These are phyloP conservation scores for Boechera divaricarpa DNA, from an alignment of 345 rosid species.

Conservation along the genomic window DNA sequence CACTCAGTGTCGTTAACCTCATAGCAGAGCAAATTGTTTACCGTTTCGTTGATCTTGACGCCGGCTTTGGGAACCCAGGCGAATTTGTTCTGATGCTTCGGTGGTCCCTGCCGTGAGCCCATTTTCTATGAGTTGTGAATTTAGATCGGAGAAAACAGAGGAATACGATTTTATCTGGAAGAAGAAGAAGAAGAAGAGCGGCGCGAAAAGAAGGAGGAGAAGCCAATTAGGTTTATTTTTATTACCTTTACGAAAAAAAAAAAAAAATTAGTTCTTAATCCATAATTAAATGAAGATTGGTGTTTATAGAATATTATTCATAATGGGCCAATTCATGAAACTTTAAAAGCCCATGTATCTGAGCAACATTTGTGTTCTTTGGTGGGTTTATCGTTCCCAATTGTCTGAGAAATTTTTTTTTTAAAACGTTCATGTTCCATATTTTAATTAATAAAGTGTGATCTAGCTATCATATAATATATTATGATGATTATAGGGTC, in stretches of 20 bases:
- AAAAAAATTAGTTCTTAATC: not conserved
- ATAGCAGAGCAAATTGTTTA: constrained; percentile 23
- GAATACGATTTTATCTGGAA: not conserved
- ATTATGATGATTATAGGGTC: not conserved
- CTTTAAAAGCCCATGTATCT: not conserved
- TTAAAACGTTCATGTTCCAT: not conserved
- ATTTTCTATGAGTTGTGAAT: constrained; percentile 44
- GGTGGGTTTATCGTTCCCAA: not conserved
- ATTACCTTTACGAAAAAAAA: not conserved
- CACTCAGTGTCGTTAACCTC: not conserved
- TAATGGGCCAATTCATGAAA: not conserved
- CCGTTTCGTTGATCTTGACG: constrained; percentile 82
- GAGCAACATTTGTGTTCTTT: not conserved
- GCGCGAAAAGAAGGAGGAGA: not conserved
- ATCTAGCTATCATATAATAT: not conserved
- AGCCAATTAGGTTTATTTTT: not conserved
- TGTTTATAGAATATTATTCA: not conserved
- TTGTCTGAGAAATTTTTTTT: not conserved
- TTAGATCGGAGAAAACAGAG: not conserved
- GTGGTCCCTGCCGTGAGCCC: constrained; percentile 73
- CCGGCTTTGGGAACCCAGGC: constrained; percentile 98
- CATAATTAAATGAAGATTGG: not conserved
- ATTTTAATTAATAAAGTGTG: not conserved
- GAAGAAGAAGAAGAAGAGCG: not conserved
- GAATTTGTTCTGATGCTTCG: constrained; percentile 81